Evolutionary conservation across 2,329 filamentous ascomycete species (phyloP).

Genomic region (Phialophora verrucosa): DNA sequence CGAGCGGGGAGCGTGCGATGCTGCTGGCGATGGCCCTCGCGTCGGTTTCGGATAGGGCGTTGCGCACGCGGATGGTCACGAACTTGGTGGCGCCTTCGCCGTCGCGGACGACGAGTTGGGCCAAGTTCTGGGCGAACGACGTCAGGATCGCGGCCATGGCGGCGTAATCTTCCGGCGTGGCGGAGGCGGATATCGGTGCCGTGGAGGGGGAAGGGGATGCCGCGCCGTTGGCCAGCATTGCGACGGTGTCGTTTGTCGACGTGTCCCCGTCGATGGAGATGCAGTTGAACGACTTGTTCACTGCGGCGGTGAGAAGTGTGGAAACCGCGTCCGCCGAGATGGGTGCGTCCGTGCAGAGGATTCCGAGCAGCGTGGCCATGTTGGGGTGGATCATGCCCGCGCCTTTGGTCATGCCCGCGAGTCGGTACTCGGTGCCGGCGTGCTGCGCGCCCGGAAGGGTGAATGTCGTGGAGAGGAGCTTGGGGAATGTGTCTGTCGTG

Average conservation of each 20-base stretch:
- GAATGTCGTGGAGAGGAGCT: conserved; percentile 85
- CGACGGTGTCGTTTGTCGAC: conserved; percentile 95
- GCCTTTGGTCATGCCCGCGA: conserved; percentile 96
- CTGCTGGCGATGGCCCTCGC: conserved; percentile 82
- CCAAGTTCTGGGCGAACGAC: conserved; percentile 79
- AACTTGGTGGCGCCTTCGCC: conserved; percentile 99
- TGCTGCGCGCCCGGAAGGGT: conserved; percentile 76
- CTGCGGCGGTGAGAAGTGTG: conserved; percentile 72
- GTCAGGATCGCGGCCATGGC: conserved; percentile 74
- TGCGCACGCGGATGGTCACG: conserved; percentile 84
- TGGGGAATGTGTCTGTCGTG: conserved; percentile 98
- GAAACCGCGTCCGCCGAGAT: conserved; percentile 72
- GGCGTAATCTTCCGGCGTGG: conserved; percentile 61
- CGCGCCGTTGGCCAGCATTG: conserved; percentile 92
- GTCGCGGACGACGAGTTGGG: conserved; percentile 91
- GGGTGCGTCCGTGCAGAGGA: conserved; percentile 89
- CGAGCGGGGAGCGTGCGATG: conserved; percentile 88
- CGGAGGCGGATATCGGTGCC: conserved; percentile 44
- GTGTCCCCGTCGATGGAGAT: conserved; percentile 98
- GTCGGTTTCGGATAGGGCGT: conserved; percentile 70
- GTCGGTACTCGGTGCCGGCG: conserved; percentile 67
- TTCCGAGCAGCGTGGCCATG: conserved; percentile 93
- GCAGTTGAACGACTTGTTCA: conserved; percentile 89
- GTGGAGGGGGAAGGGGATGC: conserved; percentile 73
- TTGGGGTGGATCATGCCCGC: conserved; percentile 99